Evolutionary conservation across 805 yeast genomes (phyloP), one percentile per base, ranked within the genome.

Genomic region (Ogataea sp.): DNA sequence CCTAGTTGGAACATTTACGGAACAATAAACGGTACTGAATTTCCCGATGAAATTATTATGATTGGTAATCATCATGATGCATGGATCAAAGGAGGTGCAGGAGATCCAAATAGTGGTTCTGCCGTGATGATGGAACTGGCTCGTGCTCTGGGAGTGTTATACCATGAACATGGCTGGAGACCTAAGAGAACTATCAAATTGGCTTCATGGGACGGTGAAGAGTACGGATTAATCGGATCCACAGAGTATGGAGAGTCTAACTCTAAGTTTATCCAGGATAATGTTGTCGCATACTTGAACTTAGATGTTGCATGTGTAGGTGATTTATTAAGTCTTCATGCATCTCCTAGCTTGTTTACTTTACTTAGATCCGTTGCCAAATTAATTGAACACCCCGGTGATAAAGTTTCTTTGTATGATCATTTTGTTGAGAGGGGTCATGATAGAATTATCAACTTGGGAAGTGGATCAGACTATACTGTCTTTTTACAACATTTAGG

Each of bases 121-220:
- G 77, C 84, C 2, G 72, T 64, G 0, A 44, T 76, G 41, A 55
- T 79, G 30, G 85, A 79, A 50, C 59, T 79, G 32, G 73, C 76
- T 10, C 62, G 80, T 35, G 74, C 72, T 2, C 59, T 77, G 16
- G 71, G 74, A 18, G 68, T 62, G 27, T 59, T 79, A 37, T 4
- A 15, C 14, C 44, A 52, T 32, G 58, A 64, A 41, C 46, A 49
- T 2, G 82, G 81, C 5, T 82, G 84, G 84, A 69, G 66, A 48
- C 88, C 88, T 9, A 51, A 70, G 38, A 63, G 88, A 45, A 73
- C 83, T 0, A 75, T 82, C n/a, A 68, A 72, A 31, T 62, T 83
- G 34, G 76, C 78, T 0, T 75, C 81, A n/a, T 82, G 83, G 83
- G 89, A 83, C 56, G 88, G 80, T 20, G 83, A 75, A 42, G 82